Percentiles rank a stretch among this genome's conserved stretches.
Evolutionary conservation across 2,329 filamentous ascomycete species (phyloP).

Genomic region (Lecanosticta acicola): DNA sequence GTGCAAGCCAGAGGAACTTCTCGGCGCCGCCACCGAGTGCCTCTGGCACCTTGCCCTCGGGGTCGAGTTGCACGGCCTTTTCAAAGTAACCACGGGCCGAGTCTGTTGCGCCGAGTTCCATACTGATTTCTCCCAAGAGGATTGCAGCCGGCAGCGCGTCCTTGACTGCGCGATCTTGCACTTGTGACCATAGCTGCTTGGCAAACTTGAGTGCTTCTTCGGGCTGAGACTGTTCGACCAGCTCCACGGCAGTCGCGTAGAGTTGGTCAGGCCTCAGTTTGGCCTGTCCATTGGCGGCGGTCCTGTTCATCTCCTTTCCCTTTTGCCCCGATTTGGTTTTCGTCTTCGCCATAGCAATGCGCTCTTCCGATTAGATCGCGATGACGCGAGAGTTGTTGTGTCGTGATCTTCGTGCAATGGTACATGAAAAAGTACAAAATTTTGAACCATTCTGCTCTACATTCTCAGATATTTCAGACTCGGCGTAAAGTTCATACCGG

Average conservation of each 20-base stretch:
- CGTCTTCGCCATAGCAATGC: conserved; percentile 23
- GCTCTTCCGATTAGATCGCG: background rate
- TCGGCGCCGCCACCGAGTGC: conserved; percentile 76
- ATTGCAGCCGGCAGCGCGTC: conserved; percentile 61
- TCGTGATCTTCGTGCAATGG: too few species aligned
- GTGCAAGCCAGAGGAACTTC: conserved; percentile 91
- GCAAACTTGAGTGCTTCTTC: conserved; percentile 53
- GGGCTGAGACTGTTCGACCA: conserved; percentile 55
- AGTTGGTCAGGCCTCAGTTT: conserved; percentile 51
- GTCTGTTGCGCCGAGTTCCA: conserved; percentile 78
- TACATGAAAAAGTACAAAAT: too few species aligned
- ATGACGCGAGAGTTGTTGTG: background rate
- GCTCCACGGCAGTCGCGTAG: conserved; percentile 51
- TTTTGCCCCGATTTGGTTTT: conserved; percentile 43
- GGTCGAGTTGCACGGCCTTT: conserved; percentile 68
- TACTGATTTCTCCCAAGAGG: conserved; percentile 71
- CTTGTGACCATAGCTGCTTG: conserved; percentile 48
- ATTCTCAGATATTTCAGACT: too few species aligned
- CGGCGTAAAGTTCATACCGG: too few species aligned
- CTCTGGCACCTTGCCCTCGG: conserved; percentile 65
- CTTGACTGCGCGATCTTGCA: conserved; percentile 32
- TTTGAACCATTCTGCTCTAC: too few species aligned
- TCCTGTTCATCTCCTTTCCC: conserved; percentile 39
- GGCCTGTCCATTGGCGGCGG: conserved; percentile 33
- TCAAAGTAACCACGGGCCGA: conserved; percentile 67